Conservation (phyloP, 768 basidiomycete genomes). For the Cytidiella melzeri region DNA sequence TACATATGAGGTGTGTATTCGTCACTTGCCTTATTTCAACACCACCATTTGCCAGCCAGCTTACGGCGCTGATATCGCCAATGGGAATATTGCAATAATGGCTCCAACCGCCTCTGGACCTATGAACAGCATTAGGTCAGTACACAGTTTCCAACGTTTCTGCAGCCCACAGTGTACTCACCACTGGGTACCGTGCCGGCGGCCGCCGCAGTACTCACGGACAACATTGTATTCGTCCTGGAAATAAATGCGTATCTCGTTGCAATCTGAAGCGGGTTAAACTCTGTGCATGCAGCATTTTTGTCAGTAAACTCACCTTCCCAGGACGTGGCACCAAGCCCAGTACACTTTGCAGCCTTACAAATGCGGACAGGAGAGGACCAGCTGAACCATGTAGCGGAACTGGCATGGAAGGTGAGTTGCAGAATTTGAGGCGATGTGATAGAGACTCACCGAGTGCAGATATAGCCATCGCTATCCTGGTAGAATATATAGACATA, state of each 20-base stretch:
- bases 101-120: background rate
- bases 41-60: background rate
- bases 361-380: background rate
- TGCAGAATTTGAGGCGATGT: no score
- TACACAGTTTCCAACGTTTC: background rate
- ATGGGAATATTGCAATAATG: conserved; percentile 1
- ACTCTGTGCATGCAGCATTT: background rate
- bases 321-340: conserved; percentile 6
- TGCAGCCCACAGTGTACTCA: background rate
- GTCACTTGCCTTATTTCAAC: background rate
- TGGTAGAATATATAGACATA: conserved; percentile 3
- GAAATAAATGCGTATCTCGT: conserved; percentile 6
- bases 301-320: background rate
- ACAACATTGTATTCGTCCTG: conserved; percentile 3
- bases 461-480: conserved; percentile 2
- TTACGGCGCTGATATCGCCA: conserved; percentile 6
- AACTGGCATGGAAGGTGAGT: background rate
- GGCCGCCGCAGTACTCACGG: conserved; percentile 4
- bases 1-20: background rate
- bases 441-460: background rate
- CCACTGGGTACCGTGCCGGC: background rate
- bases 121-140: background rate
- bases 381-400: background rate
- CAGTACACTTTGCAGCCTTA: background rate
- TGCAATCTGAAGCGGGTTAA: background rate